Conservation (phyloP, 345 rosid genomes). For the Eucalyptus marginata region DNA sequence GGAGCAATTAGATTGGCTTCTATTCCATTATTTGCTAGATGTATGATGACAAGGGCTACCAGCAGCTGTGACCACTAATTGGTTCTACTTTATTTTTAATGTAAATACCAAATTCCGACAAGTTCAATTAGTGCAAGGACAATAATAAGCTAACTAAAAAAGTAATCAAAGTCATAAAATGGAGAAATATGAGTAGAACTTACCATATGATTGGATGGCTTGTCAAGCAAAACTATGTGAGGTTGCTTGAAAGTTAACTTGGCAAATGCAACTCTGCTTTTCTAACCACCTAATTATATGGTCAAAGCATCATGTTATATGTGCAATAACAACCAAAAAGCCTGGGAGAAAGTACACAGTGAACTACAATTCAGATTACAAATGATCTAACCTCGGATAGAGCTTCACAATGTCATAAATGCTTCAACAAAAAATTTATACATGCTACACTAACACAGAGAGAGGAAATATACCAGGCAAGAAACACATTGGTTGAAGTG, state of each 20-base stretch:
- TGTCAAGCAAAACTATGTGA: not conserved
- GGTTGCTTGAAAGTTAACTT: not conserved
- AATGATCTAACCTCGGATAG: not conserved
- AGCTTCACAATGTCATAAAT: not conserved
- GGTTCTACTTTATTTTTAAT: not conserved
- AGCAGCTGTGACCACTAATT: rapidly evolving
- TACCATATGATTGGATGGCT: not conserved
- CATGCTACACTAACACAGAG: not conserved
- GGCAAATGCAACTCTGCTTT: not conserved
- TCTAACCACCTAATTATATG: not conserved
- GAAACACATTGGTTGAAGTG: not conserved
- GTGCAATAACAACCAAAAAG: not conserved
- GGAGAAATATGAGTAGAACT: not conserved
- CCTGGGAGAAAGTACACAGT: not conserved
- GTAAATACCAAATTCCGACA: not conserved
- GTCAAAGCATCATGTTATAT: too few species aligned
- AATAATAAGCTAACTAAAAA: not conserved
- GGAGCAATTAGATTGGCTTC: not conserved
- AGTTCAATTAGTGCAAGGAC: not conserved
- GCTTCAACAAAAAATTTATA: not conserved
- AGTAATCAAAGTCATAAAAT: not conserved
- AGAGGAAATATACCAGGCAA: not conserved
- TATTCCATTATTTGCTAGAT: not conserved
- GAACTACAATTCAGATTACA: not conserved
- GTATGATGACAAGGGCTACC: not conserved